Conservation (phyloP, 2,329 filamentous ascomycete genomes). For the Myriosclerotinia curreyana region DNA sequence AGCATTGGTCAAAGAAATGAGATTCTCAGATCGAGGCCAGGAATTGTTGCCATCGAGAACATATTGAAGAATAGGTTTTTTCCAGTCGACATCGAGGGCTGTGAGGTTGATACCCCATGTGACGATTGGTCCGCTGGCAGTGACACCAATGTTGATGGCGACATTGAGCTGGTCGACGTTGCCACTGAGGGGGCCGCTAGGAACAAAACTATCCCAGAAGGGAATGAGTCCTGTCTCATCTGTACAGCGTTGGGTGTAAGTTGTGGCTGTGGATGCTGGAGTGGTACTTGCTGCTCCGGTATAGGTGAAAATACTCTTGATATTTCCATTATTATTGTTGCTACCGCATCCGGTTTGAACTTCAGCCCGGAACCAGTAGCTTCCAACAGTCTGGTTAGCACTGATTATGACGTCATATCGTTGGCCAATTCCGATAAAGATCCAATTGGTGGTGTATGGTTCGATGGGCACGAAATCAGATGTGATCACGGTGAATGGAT, state of each 20-base stretch:
- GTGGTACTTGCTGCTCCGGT: conserved; percentile 15
- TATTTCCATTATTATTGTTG: conserved; percentile 20
- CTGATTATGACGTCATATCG: conserved; percentile 45
- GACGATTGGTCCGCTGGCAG: conserved; percentile 22
- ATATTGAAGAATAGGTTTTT: conserved; percentile 43
- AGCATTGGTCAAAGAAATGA: conserved; percentile 25
- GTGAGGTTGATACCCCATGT: conserved; percentile 22
- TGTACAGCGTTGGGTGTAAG: conserved; percentile 18
- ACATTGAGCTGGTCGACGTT: conserved; percentile 14
- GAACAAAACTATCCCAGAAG: conserved; percentile 22
- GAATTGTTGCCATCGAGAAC: conserved; percentile 31
- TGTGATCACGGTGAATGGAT: conserved; percentile 55
- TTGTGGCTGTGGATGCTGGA: conserved; percentile 21
- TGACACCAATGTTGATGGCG: conserved; percentile 19
- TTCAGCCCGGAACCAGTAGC: conserved; percentile 52
- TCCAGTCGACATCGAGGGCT: conserved; percentile 43
- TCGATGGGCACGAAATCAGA: conserved; percentile 56
- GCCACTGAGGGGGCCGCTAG: conserved; percentile 7
- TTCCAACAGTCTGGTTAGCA: conserved; percentile 42
- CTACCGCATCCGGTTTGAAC: conserved; percentile 19
- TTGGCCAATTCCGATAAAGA: conserved; percentile 48
- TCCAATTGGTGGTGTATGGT: conserved; percentile 48
- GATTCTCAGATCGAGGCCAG: conserved; percentile 24
- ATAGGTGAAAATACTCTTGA: conserved; percentile 23
- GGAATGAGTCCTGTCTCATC: conserved; percentile 21